Percentiles rank a stretch among this genome's conserved stretches.
These are phyloP conservation scores for Radiomyces spectabilis DNA, from an alignment of 192 early-diverging fungal genomes.

Conservation along the genomic window DNA sequence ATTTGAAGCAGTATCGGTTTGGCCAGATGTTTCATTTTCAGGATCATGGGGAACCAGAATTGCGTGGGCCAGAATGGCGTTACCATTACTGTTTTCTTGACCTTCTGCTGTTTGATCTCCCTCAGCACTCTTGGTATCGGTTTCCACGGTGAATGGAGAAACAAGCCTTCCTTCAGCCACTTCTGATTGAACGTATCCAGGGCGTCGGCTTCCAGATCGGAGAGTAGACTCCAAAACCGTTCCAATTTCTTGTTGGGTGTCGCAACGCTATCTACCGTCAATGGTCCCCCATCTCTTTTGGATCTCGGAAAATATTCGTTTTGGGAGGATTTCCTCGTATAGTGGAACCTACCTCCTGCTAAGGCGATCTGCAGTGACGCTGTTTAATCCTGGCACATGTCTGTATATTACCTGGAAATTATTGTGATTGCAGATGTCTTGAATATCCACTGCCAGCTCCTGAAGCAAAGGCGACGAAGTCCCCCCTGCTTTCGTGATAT, in stretches of 20 bases:
- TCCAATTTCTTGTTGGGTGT: background rate
- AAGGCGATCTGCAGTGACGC: background rate
- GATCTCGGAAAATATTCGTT: background rate
- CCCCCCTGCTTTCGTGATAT: slow-evolving; percentile 6
- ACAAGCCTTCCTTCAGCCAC: slow-evolving; percentile 12
- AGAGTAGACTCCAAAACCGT: background rate
- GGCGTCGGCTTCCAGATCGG: slow-evolving; percentile 1
- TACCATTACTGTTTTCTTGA: slow-evolving; percentile 1
- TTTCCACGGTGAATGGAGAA: slow-evolving; percentile 10
- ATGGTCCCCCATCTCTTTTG: background rate
- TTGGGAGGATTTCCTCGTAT: background rate
- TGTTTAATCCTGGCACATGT: slow-evolving; percentile 7
- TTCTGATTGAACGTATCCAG: slow-evolving; percentile 7
- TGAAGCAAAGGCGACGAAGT: slow-evolving; percentile 7
- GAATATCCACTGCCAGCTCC: slow-evolving; percentile 10
- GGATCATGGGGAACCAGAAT: slow-evolving; percentile 7
- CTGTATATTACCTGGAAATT: background rate
- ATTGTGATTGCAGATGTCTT: slow-evolving; percentile 1
- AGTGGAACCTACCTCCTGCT: background rate
- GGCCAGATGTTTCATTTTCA: background rate
- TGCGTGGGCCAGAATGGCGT: slow-evolving; percentile 10
- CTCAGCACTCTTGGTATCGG: slow-evolving; percentile 7
- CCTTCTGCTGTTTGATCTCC: background rate
- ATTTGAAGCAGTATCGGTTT: background rate
- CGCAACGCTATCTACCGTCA: slow-evolving; percentile 11